Conservation (phyloP, 2,329 filamentous ascomycete genomes). For the Aspergillus awamori region DNA sequence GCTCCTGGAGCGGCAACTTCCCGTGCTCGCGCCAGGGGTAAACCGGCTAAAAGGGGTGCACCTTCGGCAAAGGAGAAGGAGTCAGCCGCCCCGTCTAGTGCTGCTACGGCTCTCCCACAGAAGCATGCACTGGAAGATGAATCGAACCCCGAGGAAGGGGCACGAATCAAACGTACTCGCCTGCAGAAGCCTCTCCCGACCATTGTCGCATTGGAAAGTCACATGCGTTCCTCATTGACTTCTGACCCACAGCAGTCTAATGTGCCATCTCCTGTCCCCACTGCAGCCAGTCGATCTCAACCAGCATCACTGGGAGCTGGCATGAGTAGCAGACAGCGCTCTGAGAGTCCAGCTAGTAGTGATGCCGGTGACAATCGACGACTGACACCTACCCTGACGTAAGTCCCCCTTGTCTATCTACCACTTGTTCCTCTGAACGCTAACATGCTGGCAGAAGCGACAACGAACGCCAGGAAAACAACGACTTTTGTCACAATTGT, state of each 20-base stretch:
- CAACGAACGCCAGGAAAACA: constrained; percentile 63
- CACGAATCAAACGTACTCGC: constrained; percentile 32
- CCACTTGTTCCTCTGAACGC: not conserved
- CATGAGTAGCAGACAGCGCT: constrained; percentile 14
- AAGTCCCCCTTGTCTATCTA: constrained; percentile 2
- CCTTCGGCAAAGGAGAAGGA: constrained; percentile 28
- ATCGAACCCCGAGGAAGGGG: constrained; percentile 30
- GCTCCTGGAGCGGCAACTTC: constrained; percentile 19
- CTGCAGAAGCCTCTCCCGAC: constrained; percentile 26
- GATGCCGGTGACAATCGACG: constrained; percentile 30
- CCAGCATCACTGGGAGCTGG: not conserved
- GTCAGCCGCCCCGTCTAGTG: constrained; percentile 27
- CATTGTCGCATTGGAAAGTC: constrained; percentile 28
- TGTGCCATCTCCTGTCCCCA: constrained; percentile 15
- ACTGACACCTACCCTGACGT: constrained; percentile 23
- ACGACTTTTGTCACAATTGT: constrained; percentile 88
- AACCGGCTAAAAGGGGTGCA: constrained; percentile 31
- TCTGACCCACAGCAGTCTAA: constrained; percentile 15
- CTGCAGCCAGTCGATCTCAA: not conserved
- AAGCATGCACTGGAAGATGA: constrained; percentile 35
- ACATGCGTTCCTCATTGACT: constrained; percentile 29
- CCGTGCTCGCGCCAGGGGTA: constrained; percentile 24
- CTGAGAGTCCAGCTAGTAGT: constrained; percentile 26
- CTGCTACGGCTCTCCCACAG: constrained; percentile 28
- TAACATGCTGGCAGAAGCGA: constrained; percentile 24